These are phyloP conservation scores for Geotrichum ghanense DNA, from an alignment of 805 yeast genomes.

Conservation along the genomic window DNA sequence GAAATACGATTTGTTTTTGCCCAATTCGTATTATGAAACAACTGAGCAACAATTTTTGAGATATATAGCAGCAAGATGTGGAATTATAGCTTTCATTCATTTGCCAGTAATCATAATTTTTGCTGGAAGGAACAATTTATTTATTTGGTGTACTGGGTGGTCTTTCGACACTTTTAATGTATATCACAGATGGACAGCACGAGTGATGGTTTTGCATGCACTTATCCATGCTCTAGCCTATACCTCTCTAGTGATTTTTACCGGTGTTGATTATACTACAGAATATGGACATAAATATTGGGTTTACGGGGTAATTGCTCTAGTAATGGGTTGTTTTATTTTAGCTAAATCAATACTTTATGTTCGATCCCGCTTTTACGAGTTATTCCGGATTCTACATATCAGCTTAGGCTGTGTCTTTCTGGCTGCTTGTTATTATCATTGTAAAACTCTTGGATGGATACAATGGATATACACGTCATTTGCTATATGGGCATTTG, in stretches of 20 bases:
- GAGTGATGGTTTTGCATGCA: slow-evolving; percentile 37
- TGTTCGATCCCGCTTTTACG: slow-evolving; percentile 14
- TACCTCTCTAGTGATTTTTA: slow-evolving; percentile 33
- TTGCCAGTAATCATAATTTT: slow-evolving; percentile 38
- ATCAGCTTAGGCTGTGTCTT: slow-evolving; percentile 4
- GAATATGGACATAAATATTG: slow-evolving; percentile 15
- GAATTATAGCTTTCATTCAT: slow-evolving; percentile 39
- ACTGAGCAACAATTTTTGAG: slow-evolving; percentile 13
- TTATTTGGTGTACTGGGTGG: slow-evolving; percentile 52
- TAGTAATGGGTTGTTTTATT: slow-evolving; percentile 32
- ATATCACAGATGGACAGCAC: slow-evolving; percentile 54
- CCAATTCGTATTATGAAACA: not conserved
- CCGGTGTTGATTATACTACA: slow-evolving; percentile 21
- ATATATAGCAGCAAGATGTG: slow-evolving; percentile 43
- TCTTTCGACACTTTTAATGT: slow-evolving; percentile 47
- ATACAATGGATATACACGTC: slow-evolving; percentile 35
- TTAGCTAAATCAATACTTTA: slow-evolving; percentile 36
- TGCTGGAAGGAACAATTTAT: slow-evolving; percentile 60
- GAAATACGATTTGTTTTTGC: slow-evolving; percentile 1
- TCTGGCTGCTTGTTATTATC: slow-evolving; percentile 5
- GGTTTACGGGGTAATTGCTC: slow-evolving; percentile 31
- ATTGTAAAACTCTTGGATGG: slow-evolving; percentile 5
- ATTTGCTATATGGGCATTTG: slow-evolving; percentile 59
- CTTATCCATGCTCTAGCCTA: slow-evolving; percentile 45
- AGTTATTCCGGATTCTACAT: slow-evolving; percentile 4